Evolutionary conservation across 139 green algal species (phyloP).

Genomic region (Nannochloris sp.): DNA sequence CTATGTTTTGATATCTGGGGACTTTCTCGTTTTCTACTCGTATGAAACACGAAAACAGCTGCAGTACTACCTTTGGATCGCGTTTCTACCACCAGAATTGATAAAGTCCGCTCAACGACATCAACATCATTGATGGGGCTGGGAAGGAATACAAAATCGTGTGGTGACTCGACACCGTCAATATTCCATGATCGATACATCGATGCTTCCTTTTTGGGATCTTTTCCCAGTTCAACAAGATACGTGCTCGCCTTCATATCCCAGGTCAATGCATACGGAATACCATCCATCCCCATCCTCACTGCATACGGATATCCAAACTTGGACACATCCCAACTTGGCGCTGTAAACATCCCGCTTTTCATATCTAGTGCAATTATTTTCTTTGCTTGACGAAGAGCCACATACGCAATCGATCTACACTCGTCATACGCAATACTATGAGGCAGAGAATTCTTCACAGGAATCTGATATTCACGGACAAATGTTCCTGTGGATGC

Average conservation of each 20-base stretch:
- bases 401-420: conserved; percentile 43
- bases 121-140: conserved; percentile 41
- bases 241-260: neutral
- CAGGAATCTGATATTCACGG: neutral
- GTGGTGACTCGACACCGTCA: conserved; percentile 33
- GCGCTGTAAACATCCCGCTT: conserved; percentile 40
- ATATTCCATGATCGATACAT: conserved; percentile 29
- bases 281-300: conserved; percentile 52
- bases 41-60: neutral
- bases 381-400: conserved; percentile 39
- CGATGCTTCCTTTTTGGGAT: neutral
- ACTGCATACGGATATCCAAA: conserved; percentile 53
- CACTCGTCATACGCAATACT: conserved; percentile 71
- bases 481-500: conserved; percentile 19
- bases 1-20: neutral
- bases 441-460: conserved; percentile 38
- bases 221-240: conserved; percentile 3
- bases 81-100: conserved; percentile 53
- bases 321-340: conserved; percentile 15
- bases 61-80: conserved; percentile 32
- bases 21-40: neutral
- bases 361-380: conserved; percentile 55
- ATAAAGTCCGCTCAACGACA: conserved; percentile 44
- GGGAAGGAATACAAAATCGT: conserved; percentile 53
- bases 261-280: conserved; percentile 56